These are phyloP conservation scores for Geotrichum siamense DNA, from an alignment of 1,139 yeast species.

Conservation along the genomic window DNA sequence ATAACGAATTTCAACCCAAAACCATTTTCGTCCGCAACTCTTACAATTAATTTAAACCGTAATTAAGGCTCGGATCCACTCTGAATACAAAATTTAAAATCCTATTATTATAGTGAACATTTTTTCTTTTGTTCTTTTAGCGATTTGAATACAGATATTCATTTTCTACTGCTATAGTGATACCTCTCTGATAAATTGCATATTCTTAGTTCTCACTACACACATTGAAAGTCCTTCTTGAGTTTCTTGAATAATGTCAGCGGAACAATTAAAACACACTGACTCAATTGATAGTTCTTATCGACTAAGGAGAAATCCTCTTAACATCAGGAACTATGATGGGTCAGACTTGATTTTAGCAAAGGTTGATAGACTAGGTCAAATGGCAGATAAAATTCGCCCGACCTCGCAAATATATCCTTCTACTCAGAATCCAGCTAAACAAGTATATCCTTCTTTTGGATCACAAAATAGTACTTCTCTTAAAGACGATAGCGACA, in stretches of 20 bases:
- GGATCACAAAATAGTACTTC: background rate
- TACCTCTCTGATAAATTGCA: background rate
- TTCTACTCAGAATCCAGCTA: background rate
- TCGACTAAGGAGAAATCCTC: constrained; percentile 13
- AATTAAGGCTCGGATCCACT: too few relatives aligned
- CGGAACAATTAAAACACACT: constrained; percentile 8
- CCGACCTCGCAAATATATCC: constrained; percentile 13
- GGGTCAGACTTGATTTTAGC: constrained; percentile 16
- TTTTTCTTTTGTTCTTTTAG: too few relatives aligned
- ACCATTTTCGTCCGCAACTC: background rate
- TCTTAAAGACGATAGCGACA: constrained; percentile 11
- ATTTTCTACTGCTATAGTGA: background rate
- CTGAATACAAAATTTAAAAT: too few relatives aligned
- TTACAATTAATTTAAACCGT: too few relatives aligned
- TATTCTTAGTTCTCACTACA: background rate
- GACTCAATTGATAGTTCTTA: constrained; percentile 16
- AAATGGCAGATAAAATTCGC: constrained; percentile 12
- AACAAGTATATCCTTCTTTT: constrained; percentile 2
- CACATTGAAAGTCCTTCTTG: background rate
- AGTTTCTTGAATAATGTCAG: background rate
- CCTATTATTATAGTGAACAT: background rate
- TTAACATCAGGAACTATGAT: constrained; percentile 13
- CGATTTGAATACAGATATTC: background rate
- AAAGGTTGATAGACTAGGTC: constrained; percentile 13
- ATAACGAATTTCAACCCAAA: background rate